Evolutionary conservation across 176 grass and related monocot species (phyloP).

Genomic region (Lolium multiflorum): DNA sequence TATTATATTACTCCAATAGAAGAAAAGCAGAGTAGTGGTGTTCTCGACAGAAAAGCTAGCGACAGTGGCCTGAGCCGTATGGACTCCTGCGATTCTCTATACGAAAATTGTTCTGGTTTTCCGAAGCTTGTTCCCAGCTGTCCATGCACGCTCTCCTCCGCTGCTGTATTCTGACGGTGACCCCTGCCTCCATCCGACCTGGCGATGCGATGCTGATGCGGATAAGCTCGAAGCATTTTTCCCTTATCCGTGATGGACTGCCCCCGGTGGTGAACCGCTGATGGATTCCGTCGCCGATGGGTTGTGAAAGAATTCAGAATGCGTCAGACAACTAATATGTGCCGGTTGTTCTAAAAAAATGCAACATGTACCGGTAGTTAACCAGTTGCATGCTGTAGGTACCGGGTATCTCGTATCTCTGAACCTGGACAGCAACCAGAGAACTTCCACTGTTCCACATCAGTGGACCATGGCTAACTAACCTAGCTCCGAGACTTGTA

Average conservation of each 20-base stretch:
- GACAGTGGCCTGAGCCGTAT: conserved; percentile 3
- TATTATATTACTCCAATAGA: no score
- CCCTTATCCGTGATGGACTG: no score
- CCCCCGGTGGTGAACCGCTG: no score
- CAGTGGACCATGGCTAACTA: neutral
- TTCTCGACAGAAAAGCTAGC: neutral
- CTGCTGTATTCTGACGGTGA: neutral
- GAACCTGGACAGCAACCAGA: neutral
- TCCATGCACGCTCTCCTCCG: no score
- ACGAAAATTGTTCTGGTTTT: neutral
- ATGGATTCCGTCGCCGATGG: no score
- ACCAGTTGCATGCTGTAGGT: no score
- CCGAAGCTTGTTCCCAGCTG: neutral
- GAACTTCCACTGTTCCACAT: no score
- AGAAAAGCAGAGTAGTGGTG: neutral
- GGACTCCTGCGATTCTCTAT: neutral
- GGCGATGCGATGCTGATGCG: no score
- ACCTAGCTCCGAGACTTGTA: neutral
- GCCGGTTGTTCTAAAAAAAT: neutral
- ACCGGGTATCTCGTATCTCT: neutral
- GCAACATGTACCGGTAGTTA: no score
- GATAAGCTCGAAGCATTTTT: no score
- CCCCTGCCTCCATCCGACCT: no score
- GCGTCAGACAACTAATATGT: neutral
- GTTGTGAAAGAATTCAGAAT: neutral